Percentiles rank a stretch among this genome's conserved stretches.
phyloP scores from a whole-genome alignment of 176 grass and related monocot genomes.

The Neostapfia colusana region DNA sequence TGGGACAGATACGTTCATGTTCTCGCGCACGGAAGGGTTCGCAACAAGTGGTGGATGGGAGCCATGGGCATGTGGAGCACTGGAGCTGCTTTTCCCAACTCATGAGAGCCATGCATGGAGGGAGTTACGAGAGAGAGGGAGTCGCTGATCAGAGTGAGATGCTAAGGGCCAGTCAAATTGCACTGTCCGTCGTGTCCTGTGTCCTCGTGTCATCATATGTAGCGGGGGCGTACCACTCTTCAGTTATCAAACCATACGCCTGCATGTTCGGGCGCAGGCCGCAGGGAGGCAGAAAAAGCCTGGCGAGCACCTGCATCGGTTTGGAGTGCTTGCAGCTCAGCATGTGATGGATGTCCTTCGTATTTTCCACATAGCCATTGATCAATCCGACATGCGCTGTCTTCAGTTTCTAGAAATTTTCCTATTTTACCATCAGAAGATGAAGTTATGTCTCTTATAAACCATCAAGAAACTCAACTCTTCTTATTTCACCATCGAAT shows the following conservation, averaged over 20 bases:
- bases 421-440: too few species aligned
- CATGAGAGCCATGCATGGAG: neutral
- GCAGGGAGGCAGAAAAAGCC: conserved; percentile 46
- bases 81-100: neutral
- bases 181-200: neutral
- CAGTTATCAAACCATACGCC: conserved; percentile 31
- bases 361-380: neutral
- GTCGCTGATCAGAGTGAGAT: conserved; percentile 1
- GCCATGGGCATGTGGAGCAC: neutral
- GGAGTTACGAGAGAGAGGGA: neutral
- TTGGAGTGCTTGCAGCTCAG: conserved; percentile 16
- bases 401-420: too few species aligned
- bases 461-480: too few species aligned
- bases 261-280: conserved; percentile 7
- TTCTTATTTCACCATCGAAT: too few species aligned
- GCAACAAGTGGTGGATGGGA: too few species aligned
- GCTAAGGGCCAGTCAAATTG: conserved; percentile 41
- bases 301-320: conserved; percentile 24
- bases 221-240: neutral
- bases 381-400: neutral
- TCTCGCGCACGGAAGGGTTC: too few species aligned
- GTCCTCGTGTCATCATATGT: neutral
- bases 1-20: neutral
- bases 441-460: too few species aligned
- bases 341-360: neutral